A percentile compares a stretch with the other conserved stretches of the same genome.
Evolutionary conservation across 331 rosid species (phyloP).

Genomic region (Acacia pycnantha): DNA sequence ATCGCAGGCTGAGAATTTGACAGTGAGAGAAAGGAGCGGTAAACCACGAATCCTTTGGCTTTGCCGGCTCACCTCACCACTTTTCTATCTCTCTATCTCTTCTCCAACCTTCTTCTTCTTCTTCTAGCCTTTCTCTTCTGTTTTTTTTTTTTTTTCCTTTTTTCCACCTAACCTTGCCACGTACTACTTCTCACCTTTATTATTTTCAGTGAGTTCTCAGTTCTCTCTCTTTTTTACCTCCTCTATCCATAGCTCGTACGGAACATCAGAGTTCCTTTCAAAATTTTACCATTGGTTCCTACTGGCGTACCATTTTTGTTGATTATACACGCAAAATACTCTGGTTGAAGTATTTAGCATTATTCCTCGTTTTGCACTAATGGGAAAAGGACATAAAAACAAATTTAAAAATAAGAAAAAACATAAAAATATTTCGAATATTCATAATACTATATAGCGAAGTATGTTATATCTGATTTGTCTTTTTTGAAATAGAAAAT

Average conservation of each 20-base stretch:
- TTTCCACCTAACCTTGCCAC: neutral
- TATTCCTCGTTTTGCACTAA: no score
- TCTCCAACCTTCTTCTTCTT: neutral
- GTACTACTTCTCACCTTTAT: neutral
- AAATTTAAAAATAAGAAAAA: no score
- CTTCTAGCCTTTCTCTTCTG: neutral
- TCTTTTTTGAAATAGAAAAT: no score
- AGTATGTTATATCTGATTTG: no score
- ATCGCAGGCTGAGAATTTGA: slow-evolving; percentile 28
- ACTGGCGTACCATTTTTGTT: neutral
- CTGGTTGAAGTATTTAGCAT: neutral
- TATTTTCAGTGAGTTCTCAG: slow-evolving; percentile 1
- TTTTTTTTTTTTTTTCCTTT: no score
- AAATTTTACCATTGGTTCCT: no score
- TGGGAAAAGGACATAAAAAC: no score
- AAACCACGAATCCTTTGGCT: slow-evolving; percentile 46
- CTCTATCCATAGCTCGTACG: neutral
- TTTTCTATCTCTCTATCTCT: neutral
- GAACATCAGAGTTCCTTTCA: neutral
- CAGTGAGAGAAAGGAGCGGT: slow-evolving; percentile 51
- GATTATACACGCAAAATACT: neutral
- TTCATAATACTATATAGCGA: no score
- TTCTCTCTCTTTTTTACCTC: neutral
- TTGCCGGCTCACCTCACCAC: slow-evolving; percentile 3
- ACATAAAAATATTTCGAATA: no score